phyloP scores from a whole-genome alignment of 2,329 filamentous ascomycete genomes.

The Aureobasidium sp. region DNA sequence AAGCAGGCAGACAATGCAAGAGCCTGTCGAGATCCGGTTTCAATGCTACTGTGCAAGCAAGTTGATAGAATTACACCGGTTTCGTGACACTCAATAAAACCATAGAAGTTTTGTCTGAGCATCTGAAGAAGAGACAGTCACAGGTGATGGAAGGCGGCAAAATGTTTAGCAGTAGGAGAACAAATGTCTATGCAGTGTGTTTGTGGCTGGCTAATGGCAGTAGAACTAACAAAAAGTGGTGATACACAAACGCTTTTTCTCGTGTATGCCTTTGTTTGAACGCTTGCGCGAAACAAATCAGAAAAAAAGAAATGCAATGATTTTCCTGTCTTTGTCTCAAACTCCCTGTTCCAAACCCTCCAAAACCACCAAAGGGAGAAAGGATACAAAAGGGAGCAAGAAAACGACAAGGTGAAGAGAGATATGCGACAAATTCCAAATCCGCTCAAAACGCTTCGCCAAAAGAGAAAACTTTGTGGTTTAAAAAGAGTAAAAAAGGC shows the following conservation, averaged over 20 bases:
- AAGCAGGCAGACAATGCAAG: too few relatives aligned
- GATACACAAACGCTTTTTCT: conserved; percentile 1
- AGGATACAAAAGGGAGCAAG: background rate
- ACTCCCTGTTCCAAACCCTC: background rate
- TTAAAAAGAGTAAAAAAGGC: background rate
- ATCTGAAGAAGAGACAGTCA: background rate
- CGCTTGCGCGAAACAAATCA: background rate
- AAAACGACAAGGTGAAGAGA: background rate
- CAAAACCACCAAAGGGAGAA: background rate
- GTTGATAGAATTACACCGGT: too few relatives aligned
- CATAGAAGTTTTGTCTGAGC: too few relatives aligned
- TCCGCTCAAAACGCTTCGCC: conserved; percentile 11
- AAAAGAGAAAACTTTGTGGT: background rate
- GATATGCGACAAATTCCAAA: background rate
- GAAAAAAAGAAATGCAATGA: background rate
- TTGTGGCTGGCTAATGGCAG: background rate
- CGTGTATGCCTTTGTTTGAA: background rate
- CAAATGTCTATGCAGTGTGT: conserved; percentile 11
- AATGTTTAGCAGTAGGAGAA: background rate
- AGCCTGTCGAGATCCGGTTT: too few relatives aligned
- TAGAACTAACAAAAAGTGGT: background rate
- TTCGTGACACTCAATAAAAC: too few relatives aligned
- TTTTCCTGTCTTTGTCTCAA: background rate
- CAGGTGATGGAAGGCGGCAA: background rate
- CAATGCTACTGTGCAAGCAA: too few relatives aligned